Evolutionary conservation across 2,329 filamentous ascomycete species (phyloP).

Genomic region (Pyrenophora teres): DNA sequence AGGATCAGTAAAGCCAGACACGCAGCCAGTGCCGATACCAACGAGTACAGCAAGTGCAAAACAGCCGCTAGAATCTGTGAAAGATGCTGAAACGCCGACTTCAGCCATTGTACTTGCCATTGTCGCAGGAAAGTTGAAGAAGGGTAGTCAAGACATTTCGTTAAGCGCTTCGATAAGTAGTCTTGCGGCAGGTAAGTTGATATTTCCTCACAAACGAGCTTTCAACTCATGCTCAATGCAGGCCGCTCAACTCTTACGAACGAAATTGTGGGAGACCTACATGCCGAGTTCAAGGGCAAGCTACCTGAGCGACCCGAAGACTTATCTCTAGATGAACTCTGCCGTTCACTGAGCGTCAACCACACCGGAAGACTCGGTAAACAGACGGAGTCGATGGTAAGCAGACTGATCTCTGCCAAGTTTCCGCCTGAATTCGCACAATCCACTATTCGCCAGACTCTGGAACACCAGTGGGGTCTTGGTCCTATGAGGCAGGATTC

Average conservation of each 20-base stretch:
- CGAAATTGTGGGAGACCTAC: conserved; percentile 95
- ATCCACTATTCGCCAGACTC: conserved; percentile 89
- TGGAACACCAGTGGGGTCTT: conserved; percentile 92
- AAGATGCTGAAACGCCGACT: too few relatives aligned
- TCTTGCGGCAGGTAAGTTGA: conserved; percentile 83
- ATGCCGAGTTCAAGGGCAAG: conserved; percentile 91
- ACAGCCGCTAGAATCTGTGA: too few relatives aligned
- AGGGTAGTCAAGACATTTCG: too few relatives aligned
- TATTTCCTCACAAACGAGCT: conserved; percentile 12
- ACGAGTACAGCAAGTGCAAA: too few relatives aligned
- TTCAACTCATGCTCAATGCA: conserved; percentile 46
- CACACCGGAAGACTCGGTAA: conserved; percentile 98
- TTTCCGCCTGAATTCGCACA: conserved; percentile 99
- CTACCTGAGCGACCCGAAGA: conserved; percentile 99
- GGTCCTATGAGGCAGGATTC: conserved; percentile 87
- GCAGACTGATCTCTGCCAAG: conserved; percentile 94
- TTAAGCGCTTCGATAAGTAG: conserved; percentile 79
- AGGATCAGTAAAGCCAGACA: too few relatives aligned
- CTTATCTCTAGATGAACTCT: conserved; percentile 91
- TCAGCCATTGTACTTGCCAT: too few relatives aligned
- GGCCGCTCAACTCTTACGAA: conserved; percentile 98
- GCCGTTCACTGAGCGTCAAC: conserved; percentile 94
- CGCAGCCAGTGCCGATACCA: too few relatives aligned
- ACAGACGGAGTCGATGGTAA: conserved; percentile 90
- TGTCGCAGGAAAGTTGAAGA: too few relatives aligned